Evolutionary conservation across 202 grass and related monocot genomes (phyloP), one percentile per base, ranked within the genome.

Genomic region (Schoenoplectus triqueter): DNA sequence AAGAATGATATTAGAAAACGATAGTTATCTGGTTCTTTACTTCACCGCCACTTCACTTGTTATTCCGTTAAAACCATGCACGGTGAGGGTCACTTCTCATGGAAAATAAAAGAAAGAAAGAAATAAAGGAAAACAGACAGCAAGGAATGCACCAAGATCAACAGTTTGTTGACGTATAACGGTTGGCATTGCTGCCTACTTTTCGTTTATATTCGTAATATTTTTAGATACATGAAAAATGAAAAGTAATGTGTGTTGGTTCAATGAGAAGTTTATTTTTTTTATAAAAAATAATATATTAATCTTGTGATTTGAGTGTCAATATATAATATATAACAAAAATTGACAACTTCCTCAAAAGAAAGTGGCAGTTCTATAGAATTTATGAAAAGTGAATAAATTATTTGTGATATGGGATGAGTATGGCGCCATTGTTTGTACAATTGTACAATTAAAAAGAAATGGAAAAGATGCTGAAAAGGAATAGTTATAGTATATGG

Each of bases 41-140:
- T 94, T 94, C 42, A 87, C 92, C 87, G 89, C 89, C 86, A 94
- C 92, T 94, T 86, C 89, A 94, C 89, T 94, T 86, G 74, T 86
- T 83, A 86, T 86, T 86, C 85, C 56, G 85, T 86, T 86, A 77
- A 9, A 78, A 61, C 47, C 54, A 70, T 86, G 85, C 66, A 80
- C 72, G 50, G 64, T 69, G 21, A 46, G 18, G 41, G 42, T 55
- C 46, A 3, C 10, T 40, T 80, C 44, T 47, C 42, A 70, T 14
- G 31, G 31, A 31, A 31, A 57, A 57, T 13, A 57, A 68, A 42
- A 51, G 52, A 10, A 10, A 69, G 56, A 41, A 66, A 3, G 11
- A 52, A 73, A 50, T 0, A 5, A 22, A 21, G 6, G 41, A 42
- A 41, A 41, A 59, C 19, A 40, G 5, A 5, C 73, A 57, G 20